These are phyloP conservation scores for Cyclocybe aegerita DNA, from an alignment of 768 basidiomycete species.

Conservation along the genomic window DNA sequence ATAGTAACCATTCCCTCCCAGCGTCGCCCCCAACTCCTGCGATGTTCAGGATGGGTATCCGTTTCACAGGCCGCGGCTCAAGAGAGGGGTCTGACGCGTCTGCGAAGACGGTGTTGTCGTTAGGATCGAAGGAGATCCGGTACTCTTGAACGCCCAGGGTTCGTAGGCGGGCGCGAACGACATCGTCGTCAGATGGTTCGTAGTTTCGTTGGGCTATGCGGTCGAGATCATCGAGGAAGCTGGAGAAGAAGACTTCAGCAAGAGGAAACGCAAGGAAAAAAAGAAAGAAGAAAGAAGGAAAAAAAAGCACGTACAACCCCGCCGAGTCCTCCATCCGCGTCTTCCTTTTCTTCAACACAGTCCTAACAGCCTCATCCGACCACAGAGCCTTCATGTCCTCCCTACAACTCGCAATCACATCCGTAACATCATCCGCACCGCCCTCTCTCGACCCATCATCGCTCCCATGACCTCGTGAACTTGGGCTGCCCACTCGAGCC, in stretches of 20 bases:
- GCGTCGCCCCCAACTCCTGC: constrained; percentile 25
- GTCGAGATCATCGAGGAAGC: constrained; percentile 68
- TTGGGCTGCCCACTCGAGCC: not conserved
- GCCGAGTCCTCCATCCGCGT: constrained; percentile 57
- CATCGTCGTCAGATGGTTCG: constrained; percentile 59
- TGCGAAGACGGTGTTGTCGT: not conserved
- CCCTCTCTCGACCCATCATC: not conserved
- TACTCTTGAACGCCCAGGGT: constrained; percentile 77
- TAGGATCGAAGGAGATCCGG: constrained; percentile 48
- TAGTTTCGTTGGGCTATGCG: constrained; percentile 57
- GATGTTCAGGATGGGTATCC: not conserved
- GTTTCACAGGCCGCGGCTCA: not conserved
- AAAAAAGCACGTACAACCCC: constrained; percentile 49
- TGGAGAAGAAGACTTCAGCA: constrained; percentile 17
- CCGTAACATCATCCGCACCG: constrained; percentile 32
- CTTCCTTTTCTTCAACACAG: constrained; percentile 44
- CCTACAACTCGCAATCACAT: constrained; percentile 55
- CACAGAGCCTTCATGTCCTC: constrained; percentile 54
- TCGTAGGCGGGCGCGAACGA: constrained; percentile 66
- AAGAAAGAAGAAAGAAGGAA: constrained; percentile 2
- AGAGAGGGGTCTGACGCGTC: not conserved
- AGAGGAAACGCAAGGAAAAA: not conserved
- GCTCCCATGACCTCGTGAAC: not conserved
- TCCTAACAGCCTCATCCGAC: constrained; percentile 47
- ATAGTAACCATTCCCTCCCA: constrained; percentile 61